Percentiles rank a stretch among this genome's conserved stretches.
Evolutionary conservation across 495 filamentous ascomycete species (phyloP).

Genomic region (Xanthoparmelia taractica): DNA sequence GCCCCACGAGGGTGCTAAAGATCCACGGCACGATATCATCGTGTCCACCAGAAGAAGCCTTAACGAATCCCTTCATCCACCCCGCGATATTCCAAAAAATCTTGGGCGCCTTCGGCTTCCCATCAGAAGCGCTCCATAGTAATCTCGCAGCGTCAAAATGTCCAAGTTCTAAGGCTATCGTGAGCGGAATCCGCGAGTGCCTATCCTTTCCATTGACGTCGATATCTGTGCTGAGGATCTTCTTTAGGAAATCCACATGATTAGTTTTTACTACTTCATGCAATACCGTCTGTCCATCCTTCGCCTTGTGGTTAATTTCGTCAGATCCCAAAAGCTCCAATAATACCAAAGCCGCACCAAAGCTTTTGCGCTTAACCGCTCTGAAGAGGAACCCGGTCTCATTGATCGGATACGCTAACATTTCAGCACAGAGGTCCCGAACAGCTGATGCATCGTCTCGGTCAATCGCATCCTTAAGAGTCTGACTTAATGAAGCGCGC

Average conservation of each 20-base stretch:
- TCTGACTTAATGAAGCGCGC: not conserved
- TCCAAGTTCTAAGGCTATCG: not conserved
- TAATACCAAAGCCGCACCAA: not conserved
- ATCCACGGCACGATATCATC: not conserved
- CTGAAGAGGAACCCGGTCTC: constrained; percentile 10
- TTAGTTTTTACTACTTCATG: constrained; percentile 1
- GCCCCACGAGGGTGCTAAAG: not conserved
- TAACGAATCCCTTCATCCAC: not conserved
- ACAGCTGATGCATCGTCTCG: constrained; percentile 10
- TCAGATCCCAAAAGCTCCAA: constrained; percentile 8
- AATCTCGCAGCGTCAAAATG: not conserved
- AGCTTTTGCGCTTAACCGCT: constrained; percentile 1
- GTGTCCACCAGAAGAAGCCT: not conserved
- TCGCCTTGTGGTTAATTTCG: not conserved
- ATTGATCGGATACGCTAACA: not conserved
- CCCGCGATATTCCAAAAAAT: not conserved
- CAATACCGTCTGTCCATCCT: not conserved
- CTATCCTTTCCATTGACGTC: not conserved
- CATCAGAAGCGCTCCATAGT: not conserved
- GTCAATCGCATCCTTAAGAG: constrained; percentile 18
- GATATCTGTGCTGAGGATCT: not conserved
- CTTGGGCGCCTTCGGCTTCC: not conserved
- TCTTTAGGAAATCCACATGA: not conserved
- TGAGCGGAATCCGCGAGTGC: not conserved
- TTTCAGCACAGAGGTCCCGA: constrained; percentile 8